Conservation (phyloP, 306 rosid species). For the Morella rubra region DNA sequence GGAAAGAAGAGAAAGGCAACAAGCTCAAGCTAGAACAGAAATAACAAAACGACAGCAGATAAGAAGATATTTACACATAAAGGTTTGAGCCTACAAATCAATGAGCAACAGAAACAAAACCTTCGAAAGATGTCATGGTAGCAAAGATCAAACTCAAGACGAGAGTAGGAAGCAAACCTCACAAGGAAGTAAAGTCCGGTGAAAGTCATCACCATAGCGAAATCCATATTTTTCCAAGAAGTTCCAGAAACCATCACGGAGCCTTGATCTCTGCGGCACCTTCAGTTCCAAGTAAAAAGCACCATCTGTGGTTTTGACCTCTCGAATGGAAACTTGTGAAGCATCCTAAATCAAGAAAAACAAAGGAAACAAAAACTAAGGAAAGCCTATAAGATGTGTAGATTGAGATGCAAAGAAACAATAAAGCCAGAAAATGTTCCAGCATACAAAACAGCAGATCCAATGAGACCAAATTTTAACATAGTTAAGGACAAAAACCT, state of each 20-base stretch:
- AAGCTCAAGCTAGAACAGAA: not conserved
- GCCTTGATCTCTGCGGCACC: conserved; percentile 48
- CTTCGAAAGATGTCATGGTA: conserved; percentile 5
- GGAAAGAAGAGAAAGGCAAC: not conserved
- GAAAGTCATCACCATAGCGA: conserved; percentile 56
- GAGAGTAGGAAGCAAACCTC: conserved; percentile 62
- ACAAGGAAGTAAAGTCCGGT: conserved; percentile 82
- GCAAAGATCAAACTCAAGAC: conserved; percentile 9
- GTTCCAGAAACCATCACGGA: conserved; percentile 53
- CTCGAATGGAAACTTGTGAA: conserved; percentile 66
- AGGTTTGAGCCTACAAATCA: not conserved
- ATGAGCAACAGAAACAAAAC: not conserved
- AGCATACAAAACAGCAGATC: conserved; percentile 14
- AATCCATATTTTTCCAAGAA: conserved; percentile 77
- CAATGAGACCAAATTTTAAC: conserved; percentile 6
- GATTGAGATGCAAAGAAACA: conserved; percentile 12
- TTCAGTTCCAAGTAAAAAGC: conserved; percentile 59
- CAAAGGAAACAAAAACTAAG: not conserved
- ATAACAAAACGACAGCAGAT: conserved; percentile 3
- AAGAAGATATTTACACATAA: not conserved
- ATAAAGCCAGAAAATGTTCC: not conserved
- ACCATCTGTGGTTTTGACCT: conserved; percentile 69
- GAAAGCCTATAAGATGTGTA: conserved; percentile 14
- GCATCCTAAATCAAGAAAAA: conserved; percentile 47
- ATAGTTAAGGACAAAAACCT: conserved; percentile 11